Evolutionary conservation across 805 yeast genomes (phyloP).

Genomic region (Candida oleophila): DNA sequence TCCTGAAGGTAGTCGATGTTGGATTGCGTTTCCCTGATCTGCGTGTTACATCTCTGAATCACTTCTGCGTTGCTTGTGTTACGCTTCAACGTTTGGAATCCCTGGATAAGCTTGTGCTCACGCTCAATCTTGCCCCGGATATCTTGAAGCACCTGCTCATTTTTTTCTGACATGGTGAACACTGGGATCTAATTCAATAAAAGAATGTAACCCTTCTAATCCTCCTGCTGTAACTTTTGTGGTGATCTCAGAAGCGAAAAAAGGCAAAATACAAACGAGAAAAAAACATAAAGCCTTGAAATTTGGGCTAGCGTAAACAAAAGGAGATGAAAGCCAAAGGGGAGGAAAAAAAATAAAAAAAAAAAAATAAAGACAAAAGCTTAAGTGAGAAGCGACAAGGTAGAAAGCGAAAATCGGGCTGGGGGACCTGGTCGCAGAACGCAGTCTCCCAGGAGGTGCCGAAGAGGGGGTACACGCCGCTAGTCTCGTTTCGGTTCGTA

Average conservation of each 20-base stretch:
- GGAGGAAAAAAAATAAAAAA: neutral
- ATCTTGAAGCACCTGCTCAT: conserved; percentile 50
- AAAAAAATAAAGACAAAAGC: neutral
- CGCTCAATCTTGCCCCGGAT: conserved; percentile 84
- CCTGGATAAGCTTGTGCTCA: conserved; percentile 82
- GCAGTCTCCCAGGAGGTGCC: no score
- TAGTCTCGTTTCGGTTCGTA: no score
- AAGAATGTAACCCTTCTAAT: neutral
- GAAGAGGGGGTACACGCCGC: no score
- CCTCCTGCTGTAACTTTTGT: neutral
- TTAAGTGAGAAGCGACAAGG: neutral
- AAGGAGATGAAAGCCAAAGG: neutral
- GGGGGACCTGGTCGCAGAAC: no score
- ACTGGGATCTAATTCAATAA: neutral
- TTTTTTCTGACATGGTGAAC: conserved; percentile 2
- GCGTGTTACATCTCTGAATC: conserved; percentile 86
- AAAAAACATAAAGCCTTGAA: neutral
- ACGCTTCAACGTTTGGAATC: conserved; percentile 78
- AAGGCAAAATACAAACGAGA: neutral
- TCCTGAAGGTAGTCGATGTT: conserved; percentile 87
- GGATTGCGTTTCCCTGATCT: conserved; percentile 86
- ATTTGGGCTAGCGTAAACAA: neutral
- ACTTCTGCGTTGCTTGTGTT: conserved; percentile 78
- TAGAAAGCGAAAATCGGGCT: no score
- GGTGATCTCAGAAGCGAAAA: neutral